Conservation (phyloP, 768 basidiomycete species). For the Mycena chlorophos region DNA sequence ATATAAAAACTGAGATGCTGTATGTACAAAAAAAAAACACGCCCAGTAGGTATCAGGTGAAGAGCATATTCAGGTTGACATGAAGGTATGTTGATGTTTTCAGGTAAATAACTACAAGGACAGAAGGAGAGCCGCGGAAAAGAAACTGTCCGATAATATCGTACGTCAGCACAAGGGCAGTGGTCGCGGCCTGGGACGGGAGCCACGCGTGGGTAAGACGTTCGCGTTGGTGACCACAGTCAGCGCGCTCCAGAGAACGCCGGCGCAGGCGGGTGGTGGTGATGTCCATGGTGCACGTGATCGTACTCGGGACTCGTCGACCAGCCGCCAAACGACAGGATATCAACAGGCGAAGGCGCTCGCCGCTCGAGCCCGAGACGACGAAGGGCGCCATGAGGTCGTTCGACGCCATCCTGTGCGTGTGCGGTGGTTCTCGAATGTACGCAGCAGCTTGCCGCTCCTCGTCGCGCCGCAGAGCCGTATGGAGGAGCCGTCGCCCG, state of each 20-base stretch:
- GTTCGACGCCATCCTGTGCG: slow-evolving; percentile 77
- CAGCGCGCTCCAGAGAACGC: slow-evolving; percentile 8
- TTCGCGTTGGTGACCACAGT: slow-evolving; percentile 17
- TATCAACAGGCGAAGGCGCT: slow-evolving; percentile 73
- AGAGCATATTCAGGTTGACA: no score
- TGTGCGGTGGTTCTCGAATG: slow-evolving; percentile 77
- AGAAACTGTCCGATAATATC: no score
- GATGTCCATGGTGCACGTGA: slow-evolving; percentile 24
- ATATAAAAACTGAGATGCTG: no score
- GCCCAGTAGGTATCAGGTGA: no score
- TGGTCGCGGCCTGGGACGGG: slow-evolving; percentile 24
- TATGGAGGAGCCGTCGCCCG: slow-evolving; percentile 79
- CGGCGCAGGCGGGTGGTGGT: slow-evolving; percentile 22
- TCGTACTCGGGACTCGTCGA: slow-evolving; percentile 67
- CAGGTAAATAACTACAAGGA: no score
- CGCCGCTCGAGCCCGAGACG: slow-evolving; percentile 82
- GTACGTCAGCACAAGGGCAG: slow-evolving; percentile 45
- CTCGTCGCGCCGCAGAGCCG: slow-evolving; percentile 77
- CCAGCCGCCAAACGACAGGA: slow-evolving; percentile 69
- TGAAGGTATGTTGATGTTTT: no score
- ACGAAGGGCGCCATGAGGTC: slow-evolving; percentile 69
- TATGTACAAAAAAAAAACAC: no score
- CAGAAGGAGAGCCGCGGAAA: no score
- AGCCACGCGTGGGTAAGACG: slow-evolving; percentile 59
- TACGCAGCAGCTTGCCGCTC: slow-evolving; percentile 60